phyloP scores from a whole-genome alignment of 305 asterid species.

The Fraxinus nigra region DNA sequence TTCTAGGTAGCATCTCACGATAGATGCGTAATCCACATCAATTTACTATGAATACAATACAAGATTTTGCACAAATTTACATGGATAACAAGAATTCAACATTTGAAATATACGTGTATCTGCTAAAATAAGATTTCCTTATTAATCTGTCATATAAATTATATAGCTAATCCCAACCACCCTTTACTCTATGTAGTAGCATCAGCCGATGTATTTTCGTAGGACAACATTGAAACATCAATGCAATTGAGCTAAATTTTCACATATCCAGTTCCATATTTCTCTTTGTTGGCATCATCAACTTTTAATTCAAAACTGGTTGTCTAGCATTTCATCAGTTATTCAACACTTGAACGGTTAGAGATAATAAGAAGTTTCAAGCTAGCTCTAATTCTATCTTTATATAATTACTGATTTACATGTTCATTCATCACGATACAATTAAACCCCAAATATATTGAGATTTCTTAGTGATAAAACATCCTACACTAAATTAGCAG shows the following conservation, averaged over 20 bases:
- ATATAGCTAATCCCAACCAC: not conserved
- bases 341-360: not conserved
- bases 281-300: not conserved
- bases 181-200: not conserved
- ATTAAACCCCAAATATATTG: not conserved
- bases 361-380: conserved; percentile 14
- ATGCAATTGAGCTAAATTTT: not conserved
- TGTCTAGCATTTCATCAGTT: not conserved
- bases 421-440: not conserved
- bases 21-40: not conserved
- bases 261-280: not conserved
- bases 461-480: conserved; percentile 4
- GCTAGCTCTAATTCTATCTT: not conserved
- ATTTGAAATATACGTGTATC: not conserved
- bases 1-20: not conserved
- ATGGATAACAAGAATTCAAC: not conserved
- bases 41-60: not conserved
- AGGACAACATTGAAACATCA: not conserved
- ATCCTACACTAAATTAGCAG: not conserved
- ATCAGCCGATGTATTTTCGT: not conserved
- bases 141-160: not conserved
- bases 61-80: not conserved
- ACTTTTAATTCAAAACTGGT: conserved; percentile 1
- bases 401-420: not conserved
- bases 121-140: not conserved